These are phyloP conservation scores for Aspergillus terreus DNA, from an alignment of 2,329 filamentous ascomycete species.

Conservation along the genomic window DNA sequence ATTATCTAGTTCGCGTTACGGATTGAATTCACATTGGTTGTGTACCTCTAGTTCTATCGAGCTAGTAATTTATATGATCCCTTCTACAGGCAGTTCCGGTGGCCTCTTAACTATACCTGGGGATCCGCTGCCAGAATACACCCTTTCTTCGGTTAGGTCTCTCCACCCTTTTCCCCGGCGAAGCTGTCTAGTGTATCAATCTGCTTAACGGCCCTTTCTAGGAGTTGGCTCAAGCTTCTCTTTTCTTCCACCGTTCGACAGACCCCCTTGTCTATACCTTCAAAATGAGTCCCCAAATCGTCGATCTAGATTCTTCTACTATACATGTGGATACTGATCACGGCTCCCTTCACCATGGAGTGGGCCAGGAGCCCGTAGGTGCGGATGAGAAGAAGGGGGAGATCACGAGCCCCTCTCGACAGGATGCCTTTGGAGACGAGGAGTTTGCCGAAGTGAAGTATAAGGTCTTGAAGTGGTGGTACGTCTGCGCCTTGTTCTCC, in stretches of 20 bases:
- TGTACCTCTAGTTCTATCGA: too few species aligned
- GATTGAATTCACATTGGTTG: too few species aligned
- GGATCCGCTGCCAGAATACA: too few species aligned
- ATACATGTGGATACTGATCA: slow-evolving; percentile 7
- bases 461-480: slow-evolving; percentile 49
- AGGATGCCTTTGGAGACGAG: slow-evolving; percentile 40
- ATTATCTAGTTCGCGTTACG: too few species aligned
- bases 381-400: slow-evolving; percentile 20
- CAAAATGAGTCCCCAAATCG: background rate
- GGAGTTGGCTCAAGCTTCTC: background rate
- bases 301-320: background rate
- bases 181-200: too few species aligned
- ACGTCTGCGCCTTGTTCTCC: slow-evolving; percentile 9
- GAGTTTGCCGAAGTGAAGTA: slow-evolving; percentile 46
- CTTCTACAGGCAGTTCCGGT: too few species aligned
- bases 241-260: background rate
- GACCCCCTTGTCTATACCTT: too few species aligned
- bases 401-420: slow-evolving; percentile 14
- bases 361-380: slow-evolving; percentile 8
- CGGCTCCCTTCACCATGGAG: background rate
- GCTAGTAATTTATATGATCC: too few species aligned
- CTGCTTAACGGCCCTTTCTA: too few species aligned
- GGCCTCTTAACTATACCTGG: too few species aligned
- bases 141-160: background rate
- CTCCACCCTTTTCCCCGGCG: background rate